Percentiles rank a stretch among this genome's conserved stretches.
Evolutionary conservation across 176 grass and related monocot species (phyloP).

Genomic region (Dactylis glomerata): DNA sequence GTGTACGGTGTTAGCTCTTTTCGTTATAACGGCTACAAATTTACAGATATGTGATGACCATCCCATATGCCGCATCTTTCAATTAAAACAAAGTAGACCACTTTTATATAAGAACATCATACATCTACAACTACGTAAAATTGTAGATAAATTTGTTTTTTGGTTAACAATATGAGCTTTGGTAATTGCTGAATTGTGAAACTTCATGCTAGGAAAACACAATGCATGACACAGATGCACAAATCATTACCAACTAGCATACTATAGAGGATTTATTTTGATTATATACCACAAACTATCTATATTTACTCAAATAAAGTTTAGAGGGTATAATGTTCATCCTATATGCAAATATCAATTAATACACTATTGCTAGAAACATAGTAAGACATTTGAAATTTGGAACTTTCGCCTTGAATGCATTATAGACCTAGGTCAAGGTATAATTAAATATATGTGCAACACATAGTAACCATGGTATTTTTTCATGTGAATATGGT

Average conservation of each 20-base stretch:
- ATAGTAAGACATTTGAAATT: neutral
- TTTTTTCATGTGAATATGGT: too few species aligned
- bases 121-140: neutral
- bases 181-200: neutral
- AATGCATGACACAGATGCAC: neutral
- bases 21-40: neutral
- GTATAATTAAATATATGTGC: neutral
- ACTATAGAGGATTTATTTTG: neutral
- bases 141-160: neutral
- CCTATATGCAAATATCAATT: neutral
- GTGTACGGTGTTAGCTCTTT: too few species aligned
- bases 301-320: neutral
- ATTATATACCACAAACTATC: neutral
- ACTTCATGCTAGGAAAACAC: neutral
- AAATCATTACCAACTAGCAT: neutral
- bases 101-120: neutral
- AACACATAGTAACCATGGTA: neutral
- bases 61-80: neutral
- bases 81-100: neutral
- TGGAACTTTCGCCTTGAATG: neutral
- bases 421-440: neutral
- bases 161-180: neutral
- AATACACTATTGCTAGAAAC: neutral
- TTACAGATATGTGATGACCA: neutral
- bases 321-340: neutral